A percentile compares a stretch with the other conserved stretches of the same genome.
phyloP scores from a whole-genome alignment of 2,329 filamentous ascomycete species.

The Fusarium oligoseptatum region DNA sequence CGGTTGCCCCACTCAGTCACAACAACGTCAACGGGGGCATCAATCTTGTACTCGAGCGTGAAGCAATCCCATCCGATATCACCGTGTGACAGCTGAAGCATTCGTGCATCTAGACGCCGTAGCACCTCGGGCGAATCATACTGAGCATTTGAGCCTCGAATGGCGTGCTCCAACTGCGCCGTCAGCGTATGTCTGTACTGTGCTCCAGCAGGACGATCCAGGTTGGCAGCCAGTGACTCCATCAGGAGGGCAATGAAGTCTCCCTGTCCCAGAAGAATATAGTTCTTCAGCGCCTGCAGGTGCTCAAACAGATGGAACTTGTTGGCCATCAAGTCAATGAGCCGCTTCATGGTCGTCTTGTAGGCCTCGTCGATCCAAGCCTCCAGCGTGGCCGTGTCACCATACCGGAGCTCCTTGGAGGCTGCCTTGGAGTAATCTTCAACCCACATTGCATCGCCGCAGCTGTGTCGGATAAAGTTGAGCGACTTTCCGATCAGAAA shows the following conservation, averaged over 20 bases:
- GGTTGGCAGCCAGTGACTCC: conserved; percentile 92
- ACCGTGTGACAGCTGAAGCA: conserved; percentile 95
- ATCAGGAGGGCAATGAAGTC: conserved; percentile 98
- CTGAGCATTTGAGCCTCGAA: conserved; percentile 96
- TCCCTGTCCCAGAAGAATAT: conserved; percentile 92
- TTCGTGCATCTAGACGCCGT: conserved; percentile 92
- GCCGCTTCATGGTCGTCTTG: conserved; percentile 95
- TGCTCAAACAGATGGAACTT: conserved; percentile 98
- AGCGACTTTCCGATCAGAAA: conserved; percentile 98
- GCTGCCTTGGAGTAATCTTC: conserved; percentile 94
- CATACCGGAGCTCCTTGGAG: conserved; percentile 91
- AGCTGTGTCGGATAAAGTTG: conserved; percentile 98
- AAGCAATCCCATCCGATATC: conserved; percentile 99
- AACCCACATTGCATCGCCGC: conserved; percentile 94
- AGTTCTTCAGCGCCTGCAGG: conserved; percentile 90
- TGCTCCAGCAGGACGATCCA: conserved; percentile 94
- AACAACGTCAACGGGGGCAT: conserved; percentile 95
- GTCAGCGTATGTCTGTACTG: conserved; percentile 97
- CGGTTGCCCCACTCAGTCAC: conserved; percentile 96
- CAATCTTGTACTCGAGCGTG: conserved; percentile 98
- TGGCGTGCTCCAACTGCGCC: conserved; percentile 97
- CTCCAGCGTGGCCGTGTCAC: conserved; percentile 91
- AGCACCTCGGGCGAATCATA: conserved; percentile 94
- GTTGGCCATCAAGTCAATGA: conserved; percentile 92
- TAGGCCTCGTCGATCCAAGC: conserved; percentile 97